phyloP scores from a whole-genome alignment of 2,329 filamentous ascomycete genomes.

The Aspergillus clavatus region DNA sequence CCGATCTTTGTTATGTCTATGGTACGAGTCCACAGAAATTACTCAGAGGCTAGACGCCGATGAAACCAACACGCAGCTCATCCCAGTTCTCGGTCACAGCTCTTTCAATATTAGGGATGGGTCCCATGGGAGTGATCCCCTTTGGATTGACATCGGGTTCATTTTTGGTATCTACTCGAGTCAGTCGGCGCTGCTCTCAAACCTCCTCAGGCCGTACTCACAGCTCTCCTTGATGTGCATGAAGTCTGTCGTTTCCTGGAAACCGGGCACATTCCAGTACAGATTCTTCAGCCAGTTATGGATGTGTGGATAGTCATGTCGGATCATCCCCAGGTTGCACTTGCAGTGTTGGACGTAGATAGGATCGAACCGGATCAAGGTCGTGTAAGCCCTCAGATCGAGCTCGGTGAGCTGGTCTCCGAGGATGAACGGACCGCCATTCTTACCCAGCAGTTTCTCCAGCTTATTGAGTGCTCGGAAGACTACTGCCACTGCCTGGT shows the following conservation, averaged over 20 bases:
- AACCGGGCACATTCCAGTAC: constrained; percentile 54
- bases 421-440: constrained; percentile 54
- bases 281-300: constrained; percentile 57
- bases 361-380: constrained; percentile 56
- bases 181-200: background rate
- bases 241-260: constrained; percentile 59
- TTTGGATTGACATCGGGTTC: constrained; percentile 57
- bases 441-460: constrained; percentile 45
- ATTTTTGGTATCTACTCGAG: constrained; percentile 50
- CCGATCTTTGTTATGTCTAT: too few species aligned
- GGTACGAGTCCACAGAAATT: too few species aligned
- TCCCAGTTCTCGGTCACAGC: constrained; percentile 48
- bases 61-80: constrained; percentile 43
- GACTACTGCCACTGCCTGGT: constrained; percentile 50
- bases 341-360: constrained; percentile 65
- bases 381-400: constrained; percentile 55
- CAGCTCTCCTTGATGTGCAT: constrained; percentile 63
- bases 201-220: constrained; percentile 15
- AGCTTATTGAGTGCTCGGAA: constrained; percentile 58
- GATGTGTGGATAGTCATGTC: constrained; percentile 56
- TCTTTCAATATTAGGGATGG: constrained; percentile 54
- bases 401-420: constrained; percentile 55
- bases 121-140: constrained; percentile 59
- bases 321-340: constrained; percentile 58
- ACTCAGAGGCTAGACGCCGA: background rate